Conservation (phyloP, 768 basidiomycete genomes). For the Amanita pallidorosea region DNA sequence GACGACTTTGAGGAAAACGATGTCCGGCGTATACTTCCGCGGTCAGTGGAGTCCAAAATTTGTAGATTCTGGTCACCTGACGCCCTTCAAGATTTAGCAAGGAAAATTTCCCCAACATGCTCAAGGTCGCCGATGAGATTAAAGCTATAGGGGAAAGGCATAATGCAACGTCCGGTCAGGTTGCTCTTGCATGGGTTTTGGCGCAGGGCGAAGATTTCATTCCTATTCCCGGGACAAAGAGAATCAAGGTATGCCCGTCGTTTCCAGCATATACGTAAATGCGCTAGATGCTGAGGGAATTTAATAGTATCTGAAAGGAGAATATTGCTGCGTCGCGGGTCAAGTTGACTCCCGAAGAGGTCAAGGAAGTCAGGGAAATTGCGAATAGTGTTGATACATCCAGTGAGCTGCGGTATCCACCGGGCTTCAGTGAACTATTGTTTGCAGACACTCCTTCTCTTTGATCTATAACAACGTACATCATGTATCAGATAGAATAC, state of each 20-base stretch:
- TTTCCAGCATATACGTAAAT: background rate
- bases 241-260: too few relatives aligned
- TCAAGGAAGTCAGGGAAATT: conserved; percentile 23
- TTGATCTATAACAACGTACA: too few relatives aligned
- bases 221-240: too few relatives aligned
- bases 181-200: too few relatives aligned
- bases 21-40: conserved; percentile 18
- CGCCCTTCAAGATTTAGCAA: conserved; percentile 17
- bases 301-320: conserved; percentile 13
- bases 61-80: too few relatives aligned
- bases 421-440: too few relatives aligned
- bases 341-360: conserved; percentile 22
- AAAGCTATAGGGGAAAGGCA: conserved; percentile 26
- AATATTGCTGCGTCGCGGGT: conserved; percentile 27
- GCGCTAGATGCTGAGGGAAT: background rate
- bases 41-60: conserved; percentile 10
- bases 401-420: too few relatives aligned
- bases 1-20: conserved; percentile 17
- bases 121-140: conserved; percentile 29
- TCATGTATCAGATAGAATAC: too few relatives aligned
- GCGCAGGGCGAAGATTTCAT: too few relatives aligned
- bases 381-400: conserved; percentile 21
- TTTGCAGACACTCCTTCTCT: too few relatives aligned
- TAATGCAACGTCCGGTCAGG: conserved; percentile 32
- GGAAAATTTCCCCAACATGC: conserved; percentile 36